phyloP scores from a whole-genome alignment of 106 monocot genomes.

The Dendrobium chrysotoxum region DNA sequence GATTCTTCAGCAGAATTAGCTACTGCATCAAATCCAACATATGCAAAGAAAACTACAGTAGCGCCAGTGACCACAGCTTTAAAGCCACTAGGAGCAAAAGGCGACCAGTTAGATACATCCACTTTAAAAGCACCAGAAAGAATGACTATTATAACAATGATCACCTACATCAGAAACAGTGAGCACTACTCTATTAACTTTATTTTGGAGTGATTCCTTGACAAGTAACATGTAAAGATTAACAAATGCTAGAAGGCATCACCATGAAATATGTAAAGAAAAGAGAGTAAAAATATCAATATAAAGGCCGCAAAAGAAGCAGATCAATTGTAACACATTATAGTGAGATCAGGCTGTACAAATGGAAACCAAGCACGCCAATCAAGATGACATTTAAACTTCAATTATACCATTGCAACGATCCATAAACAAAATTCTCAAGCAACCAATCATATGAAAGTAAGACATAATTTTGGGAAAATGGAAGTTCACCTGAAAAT shows the following conservation, averaged over 20 bases:
- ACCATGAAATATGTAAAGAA: not conserved
- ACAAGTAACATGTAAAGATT: not conserved
- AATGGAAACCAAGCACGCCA: not conserved
- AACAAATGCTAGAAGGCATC: not conserved
- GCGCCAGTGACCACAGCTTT: constrained; percentile 92
- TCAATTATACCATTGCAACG: not conserved
- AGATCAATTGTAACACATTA: not conserved
- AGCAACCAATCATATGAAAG: not conserved
- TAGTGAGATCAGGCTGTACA: not conserved
- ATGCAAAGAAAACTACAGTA: constrained; percentile 95
- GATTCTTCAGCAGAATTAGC: constrained; percentile 99
- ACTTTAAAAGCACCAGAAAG: constrained; percentile 81
- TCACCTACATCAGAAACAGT: constrained; percentile 33
- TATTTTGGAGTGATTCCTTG: not conserved
- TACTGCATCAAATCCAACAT: constrained; percentile 98
- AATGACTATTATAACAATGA: constrained; percentile 85
- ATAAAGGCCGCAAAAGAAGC: not conserved
- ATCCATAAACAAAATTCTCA: not conserved
- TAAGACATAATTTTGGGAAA: not conserved
- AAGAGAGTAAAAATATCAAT: too few species aligned
- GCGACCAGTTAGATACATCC: constrained; percentile 93
- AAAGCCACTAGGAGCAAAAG: constrained; percentile 92
- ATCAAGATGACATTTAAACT: not conserved
- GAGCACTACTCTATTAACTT: not conserved
- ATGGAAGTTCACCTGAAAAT: too few species aligned